A percentile compares a stretch with the other conserved stretches of the same genome.
phyloP scores from a whole-genome alignment of 1,284 basidiomycete genomes.

The Apiotrichum mycotoxinovorans region DNA sequence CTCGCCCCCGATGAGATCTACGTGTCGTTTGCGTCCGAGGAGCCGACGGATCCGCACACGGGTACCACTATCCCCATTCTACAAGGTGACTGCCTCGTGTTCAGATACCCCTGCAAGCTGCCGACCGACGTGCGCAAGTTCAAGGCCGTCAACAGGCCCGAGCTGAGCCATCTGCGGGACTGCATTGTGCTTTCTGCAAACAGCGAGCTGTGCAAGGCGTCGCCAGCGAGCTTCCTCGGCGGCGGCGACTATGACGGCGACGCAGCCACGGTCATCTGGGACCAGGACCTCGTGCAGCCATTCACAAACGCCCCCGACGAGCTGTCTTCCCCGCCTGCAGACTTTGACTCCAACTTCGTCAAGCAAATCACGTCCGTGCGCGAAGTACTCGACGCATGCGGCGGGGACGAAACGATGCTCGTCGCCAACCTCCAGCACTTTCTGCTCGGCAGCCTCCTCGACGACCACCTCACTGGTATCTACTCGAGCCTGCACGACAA shows the following conservation, averaged over 20 bases:
- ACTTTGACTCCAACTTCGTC: constrained; percentile 37
- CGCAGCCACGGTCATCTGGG: constrained; percentile 36
- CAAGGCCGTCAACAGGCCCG: constrained; percentile 31
- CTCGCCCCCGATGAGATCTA: constrained; percentile 38
- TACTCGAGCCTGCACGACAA: constrained; percentile 38
- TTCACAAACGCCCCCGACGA: constrained; percentile 33
- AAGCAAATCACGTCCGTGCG: constrained; percentile 32
- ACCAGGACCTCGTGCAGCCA: constrained; percentile 23
- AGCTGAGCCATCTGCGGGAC: constrained; percentile 35
- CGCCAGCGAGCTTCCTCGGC: constrained; percentile 37
- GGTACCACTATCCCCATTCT: constrained; percentile 25
- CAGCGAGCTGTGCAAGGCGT: constrained; percentile 25
- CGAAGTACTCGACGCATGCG: constrained; percentile 26
- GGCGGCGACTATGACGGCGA: constrained; percentile 48
- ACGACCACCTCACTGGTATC: constrained; percentile 13
- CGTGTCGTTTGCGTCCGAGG: constrained; percentile 23
- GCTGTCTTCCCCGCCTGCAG: constrained; percentile 17
- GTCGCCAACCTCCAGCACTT: constrained; percentile 31
- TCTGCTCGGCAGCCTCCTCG: constrained; percentile 26
- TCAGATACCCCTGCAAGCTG: constrained; percentile 40
- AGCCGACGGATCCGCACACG: constrained; percentile 24
- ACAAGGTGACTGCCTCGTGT: constrained; percentile 29
- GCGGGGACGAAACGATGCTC: constrained; percentile 19
- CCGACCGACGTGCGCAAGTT: constrained; percentile 40
- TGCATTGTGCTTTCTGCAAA: constrained; percentile 40